These are phyloP conservation scores for Prototheca stagnorum DNA, from an alignment of 163 green algal species.

Conservation along the genomic window DNA sequence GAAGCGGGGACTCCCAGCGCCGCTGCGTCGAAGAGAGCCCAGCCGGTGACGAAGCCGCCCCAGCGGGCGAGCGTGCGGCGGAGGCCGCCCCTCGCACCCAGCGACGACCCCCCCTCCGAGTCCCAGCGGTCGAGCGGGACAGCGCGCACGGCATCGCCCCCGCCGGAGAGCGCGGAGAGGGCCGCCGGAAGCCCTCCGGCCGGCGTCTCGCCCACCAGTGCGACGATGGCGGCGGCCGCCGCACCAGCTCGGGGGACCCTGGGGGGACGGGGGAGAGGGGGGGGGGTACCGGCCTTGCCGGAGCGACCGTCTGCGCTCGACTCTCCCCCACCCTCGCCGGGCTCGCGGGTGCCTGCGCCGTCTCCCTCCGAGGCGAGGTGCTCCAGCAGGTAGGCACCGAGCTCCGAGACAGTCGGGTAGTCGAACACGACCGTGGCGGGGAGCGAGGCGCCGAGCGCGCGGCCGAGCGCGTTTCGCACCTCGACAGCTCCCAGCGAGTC, in stretches of 20 bases:
- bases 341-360: too few relatives aligned
- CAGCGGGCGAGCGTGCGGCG: constrained; percentile 23
- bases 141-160: background rate
- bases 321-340: background rate
- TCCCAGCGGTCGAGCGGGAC: too few relatives aligned
- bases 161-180: too few relatives aligned
- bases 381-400: constrained; percentile 12
- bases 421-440: constrained; percentile 54
- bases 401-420: constrained; percentile 41
- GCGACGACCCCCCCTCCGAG: too few relatives aligned
- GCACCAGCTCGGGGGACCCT: background rate
- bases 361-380: background rate
- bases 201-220: too few relatives aligned
- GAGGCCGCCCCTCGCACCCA: too few relatives aligned
- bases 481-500: constrained; percentile 63
- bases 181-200: too few relatives aligned
- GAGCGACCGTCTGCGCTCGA: background rate
- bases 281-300: background rate
- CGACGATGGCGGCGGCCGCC: background rate
- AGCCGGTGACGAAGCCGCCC: constrained; percentile 9
- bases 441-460: constrained; percentile 20
- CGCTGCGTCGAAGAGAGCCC: constrained; percentile 21
- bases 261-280: constrained; percentile 7
- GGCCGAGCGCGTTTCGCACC: constrained; percentile 42
- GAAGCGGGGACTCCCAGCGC: constrained; percentile 15